Evolutionary conservation across 352 stramenopile genomes (phyloP).

Genomic region (Globisporangium iwayamae): DNA sequence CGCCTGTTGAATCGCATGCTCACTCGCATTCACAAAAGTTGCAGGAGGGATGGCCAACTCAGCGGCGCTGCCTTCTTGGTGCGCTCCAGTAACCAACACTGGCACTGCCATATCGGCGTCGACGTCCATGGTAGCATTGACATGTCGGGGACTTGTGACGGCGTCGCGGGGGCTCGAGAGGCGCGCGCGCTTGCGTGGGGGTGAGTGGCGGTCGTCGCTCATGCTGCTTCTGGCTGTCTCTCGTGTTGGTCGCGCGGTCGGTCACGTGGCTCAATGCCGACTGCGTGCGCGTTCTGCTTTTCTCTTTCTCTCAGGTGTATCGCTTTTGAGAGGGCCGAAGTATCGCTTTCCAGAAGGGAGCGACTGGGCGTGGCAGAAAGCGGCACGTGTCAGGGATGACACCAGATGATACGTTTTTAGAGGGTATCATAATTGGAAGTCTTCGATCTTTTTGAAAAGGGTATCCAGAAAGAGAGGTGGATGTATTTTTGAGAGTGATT

Average conservation of each 20-base stretch:
- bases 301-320: constrained; percentile 1
- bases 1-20: neutral
- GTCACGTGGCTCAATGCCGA: constrained; percentile 9
- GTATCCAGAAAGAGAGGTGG: neutral
- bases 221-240: constrained; percentile 10
- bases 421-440: too few relatives aligned
- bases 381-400: too few relatives aligned
- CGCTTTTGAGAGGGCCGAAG: neutral
- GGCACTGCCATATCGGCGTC: neutral
- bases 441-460: neutral
- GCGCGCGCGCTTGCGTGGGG: constrained; percentile 34
- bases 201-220: constrained; percentile 27
- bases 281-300: neutral
- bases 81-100: neutral
- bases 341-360: neutral
- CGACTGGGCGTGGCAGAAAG: neutral
- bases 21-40: neutral
- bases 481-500: neutral
- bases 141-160: neutral
- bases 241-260: too few relatives aligned
- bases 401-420: too few relatives aligned
- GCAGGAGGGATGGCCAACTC: neutral
- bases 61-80: neutral
- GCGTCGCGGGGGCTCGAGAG: constrained; percentile 14
- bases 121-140: neutral